Conservation (phyloP, 2,329 filamentous ascomycete genomes). For the Fusarium foetens region DNA sequence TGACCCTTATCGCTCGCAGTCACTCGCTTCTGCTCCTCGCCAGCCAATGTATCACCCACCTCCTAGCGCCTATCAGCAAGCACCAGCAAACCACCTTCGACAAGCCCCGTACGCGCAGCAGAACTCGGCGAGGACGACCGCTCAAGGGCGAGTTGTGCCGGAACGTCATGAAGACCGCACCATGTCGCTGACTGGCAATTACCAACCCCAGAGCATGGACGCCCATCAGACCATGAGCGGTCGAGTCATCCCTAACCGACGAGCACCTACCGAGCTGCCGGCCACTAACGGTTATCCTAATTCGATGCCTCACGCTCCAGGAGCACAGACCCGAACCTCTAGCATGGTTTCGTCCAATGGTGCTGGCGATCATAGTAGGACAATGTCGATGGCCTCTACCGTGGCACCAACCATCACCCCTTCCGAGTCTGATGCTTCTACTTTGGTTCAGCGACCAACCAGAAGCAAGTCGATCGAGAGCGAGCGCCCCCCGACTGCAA, state of each 20-base stretch:
- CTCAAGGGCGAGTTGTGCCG: slow-evolving; percentile 89
- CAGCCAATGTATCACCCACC: slow-evolving; percentile 77
- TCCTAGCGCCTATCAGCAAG: slow-evolving; percentile 68
- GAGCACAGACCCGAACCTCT: slow-evolving; percentile 66
- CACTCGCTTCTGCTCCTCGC: slow-evolving; percentile 80
- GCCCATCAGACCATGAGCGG: slow-evolving; percentile 94
- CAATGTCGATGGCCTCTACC: slow-evolving; percentile 94
- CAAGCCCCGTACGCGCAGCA: slow-evolving; percentile 76
- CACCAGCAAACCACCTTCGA: slow-evolving; percentile 80
- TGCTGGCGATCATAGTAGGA: slow-evolving; percentile 63
- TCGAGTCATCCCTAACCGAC: slow-evolving; percentile 82
- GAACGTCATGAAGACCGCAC: slow-evolving; percentile 91
- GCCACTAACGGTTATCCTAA: slow-evolving; percentile 50
- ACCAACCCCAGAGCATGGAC: slow-evolving; percentile 75
- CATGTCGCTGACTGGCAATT: slow-evolving; percentile 91
- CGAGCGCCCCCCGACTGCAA: slow-evolving; percentile 66
- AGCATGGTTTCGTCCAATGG: slow-evolving; percentile 69
- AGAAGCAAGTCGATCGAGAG: slow-evolving; percentile 65
- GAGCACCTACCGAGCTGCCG: slow-evolving; percentile 56
- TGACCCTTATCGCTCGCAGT: slow-evolving; percentile 92
- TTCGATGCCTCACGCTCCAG: slow-evolving; percentile 59
- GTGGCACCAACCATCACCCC: slow-evolving; percentile 75
- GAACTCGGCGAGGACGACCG: slow-evolving; percentile 80
- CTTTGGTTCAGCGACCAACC: slow-evolving; percentile 66
- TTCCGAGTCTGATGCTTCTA: slow-evolving; percentile 63